Evolutionary conservation across 1,139 yeast species (phyloP).

Genomic region (Wickerhamomyces sp.): DNA sequence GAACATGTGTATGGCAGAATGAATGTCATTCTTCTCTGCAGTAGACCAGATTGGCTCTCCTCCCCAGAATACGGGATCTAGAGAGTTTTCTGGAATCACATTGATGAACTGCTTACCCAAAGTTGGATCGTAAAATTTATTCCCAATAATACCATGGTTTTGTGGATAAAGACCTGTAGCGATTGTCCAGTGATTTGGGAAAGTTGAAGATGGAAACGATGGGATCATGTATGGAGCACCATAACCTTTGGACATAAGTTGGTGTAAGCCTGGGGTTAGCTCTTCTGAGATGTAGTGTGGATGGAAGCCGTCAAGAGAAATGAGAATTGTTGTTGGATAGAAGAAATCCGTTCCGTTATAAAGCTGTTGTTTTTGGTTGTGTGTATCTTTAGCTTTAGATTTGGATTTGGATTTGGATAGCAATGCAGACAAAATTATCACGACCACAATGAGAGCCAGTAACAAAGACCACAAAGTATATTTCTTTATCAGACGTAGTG

Average conservation of each 20-base stretch:
- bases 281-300: slow-evolving; percentile 75
- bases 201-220: slow-evolving; percentile 83
- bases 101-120: slow-evolving; percentile 55
- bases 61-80: slow-evolving; percentile 74
- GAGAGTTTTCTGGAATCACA: slow-evolving; percentile 52
- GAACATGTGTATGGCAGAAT: slow-evolving; percentile 91
- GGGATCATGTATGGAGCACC: slow-evolving; percentile 86
- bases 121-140: slow-evolving; percentile 67
- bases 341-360: slow-evolving; percentile 70
- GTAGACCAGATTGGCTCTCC: slow-evolving; percentile 90
- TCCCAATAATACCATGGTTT: slow-evolving; percentile 84
- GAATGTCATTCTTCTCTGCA: slow-evolving; percentile 55
- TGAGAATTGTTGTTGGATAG: slow-evolving; percentile 69
- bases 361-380: slow-evolving; percentile 27
- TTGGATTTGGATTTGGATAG: slow-evolving; percentile 9
- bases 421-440: slow-evolving; percentile 14
- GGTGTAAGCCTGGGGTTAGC: slow-evolving; percentile 67
- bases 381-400: neutral
- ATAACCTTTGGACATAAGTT: slow-evolving; percentile 45
- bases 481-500: slow-evolving; percentile 7
- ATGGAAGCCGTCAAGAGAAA: slow-evolving; percentile 86
- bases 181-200: slow-evolving; percentile 89
- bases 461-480: slow-evolving; percentile 5
- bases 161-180: slow-evolving; percentile 83
- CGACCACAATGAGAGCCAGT: slow-evolving; percentile 9